phyloP scores from a whole-genome alignment of 176 grass and related monocot species.

The Thinopyrum elongatum region DNA sequence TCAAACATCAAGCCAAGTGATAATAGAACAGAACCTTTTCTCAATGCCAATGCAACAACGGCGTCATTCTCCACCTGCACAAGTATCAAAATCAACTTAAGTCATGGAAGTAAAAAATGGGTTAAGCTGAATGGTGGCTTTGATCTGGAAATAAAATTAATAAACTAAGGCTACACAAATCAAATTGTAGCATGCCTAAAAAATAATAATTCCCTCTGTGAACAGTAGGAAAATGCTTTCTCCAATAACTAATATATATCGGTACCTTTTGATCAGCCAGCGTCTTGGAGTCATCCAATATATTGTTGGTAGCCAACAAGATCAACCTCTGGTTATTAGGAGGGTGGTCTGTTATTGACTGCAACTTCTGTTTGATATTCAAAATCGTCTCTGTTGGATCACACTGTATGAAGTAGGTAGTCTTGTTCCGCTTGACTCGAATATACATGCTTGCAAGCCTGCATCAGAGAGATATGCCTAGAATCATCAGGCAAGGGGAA shows the following conservation, averaged over 20 bases:
- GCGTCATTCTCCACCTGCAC: slow-evolving; percentile 79
- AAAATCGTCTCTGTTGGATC: slow-evolving; percentile 65
- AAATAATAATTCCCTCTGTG: background rate
- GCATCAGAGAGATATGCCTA: slow-evolving; percentile 11
- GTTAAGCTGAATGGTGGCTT: background rate
- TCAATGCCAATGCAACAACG: slow-evolving; percentile 58
- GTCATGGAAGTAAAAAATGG: background rate
- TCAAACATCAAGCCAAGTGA: background rate
- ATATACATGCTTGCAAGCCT: slow-evolving; percentile 79
- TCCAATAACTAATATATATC: background rate
- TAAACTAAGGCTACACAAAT: background rate
- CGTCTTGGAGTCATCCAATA: background rate
- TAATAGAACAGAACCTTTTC: slow-evolving; percentile 54
- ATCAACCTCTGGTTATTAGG: slow-evolving; percentile 46
- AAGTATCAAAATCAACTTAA: background rate
- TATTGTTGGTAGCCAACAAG: slow-evolving; percentile 40
- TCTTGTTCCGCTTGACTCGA: slow-evolving; percentile 80
- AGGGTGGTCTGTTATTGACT: slow-evolving; percentile 49
- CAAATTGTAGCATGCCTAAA: background rate
- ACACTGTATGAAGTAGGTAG: slow-evolving; percentile 77
- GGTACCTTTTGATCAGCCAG: background rate
- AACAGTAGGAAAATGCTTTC: background rate
- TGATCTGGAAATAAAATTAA: background rate
- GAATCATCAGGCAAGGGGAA: background rate
- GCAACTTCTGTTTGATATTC: slow-evolving; percentile 76